Evolutionary conservation across 148 eudicot genomes (phyloP).

Genomic region (Fagopyrum tataricum): DNA sequence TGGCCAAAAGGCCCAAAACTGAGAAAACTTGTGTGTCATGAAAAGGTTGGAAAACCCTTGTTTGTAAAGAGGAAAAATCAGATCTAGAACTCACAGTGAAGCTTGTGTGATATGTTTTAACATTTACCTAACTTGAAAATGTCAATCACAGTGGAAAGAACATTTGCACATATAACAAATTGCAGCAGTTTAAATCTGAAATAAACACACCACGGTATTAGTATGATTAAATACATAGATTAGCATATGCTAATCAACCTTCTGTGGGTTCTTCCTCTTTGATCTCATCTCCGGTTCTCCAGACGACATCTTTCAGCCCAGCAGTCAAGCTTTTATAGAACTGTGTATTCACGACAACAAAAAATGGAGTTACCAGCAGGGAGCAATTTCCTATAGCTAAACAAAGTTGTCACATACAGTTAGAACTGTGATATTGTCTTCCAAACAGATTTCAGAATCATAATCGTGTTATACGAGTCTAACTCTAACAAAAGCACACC

Average conservation of each 20-base stretch:
- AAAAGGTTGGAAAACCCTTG: neutral
- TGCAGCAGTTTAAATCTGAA: neutral
- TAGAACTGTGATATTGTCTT: too few relatives aligned
- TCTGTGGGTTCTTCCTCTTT: conserved; percentile 33
- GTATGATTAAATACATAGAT: neutral
- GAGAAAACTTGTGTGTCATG: neutral
- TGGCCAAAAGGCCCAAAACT: neutral
- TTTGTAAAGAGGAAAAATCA: neutral
- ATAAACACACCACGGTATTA: neutral
- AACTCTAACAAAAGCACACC: conserved; percentile 27
- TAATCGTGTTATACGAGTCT: neutral
- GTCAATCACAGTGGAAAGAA: neutral
- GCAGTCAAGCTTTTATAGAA: conserved; percentile 82
- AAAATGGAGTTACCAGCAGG: neutral
- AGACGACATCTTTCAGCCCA: conserved; percentile 83
- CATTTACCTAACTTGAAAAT: neutral
- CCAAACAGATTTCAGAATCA: neutral
- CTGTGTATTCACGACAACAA: conserved; percentile 31
- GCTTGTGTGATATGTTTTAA: neutral
- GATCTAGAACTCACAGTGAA: neutral
- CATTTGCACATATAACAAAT: neutral
- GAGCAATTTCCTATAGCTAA: neutral
- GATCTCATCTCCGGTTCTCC: conserved; percentile 70
- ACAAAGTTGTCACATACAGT: neutral
- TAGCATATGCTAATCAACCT: neutral